These are phyloP conservation scores for Daldinia loculata DNA, from an alignment of 495 filamentous ascomycete genomes.

Conservation along the genomic window DNA sequence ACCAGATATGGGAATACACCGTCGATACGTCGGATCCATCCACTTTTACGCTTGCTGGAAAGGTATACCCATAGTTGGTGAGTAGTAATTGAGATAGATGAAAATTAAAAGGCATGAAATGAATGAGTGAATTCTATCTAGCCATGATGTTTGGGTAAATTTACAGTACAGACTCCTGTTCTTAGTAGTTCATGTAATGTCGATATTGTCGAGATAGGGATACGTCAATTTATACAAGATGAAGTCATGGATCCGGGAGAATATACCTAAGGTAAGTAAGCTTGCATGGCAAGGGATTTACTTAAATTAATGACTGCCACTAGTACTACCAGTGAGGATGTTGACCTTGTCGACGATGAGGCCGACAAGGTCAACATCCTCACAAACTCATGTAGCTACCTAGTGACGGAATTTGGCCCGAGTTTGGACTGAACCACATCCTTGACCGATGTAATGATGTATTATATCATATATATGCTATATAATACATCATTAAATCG, in stretches of 20 bases:
- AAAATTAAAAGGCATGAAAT: not conserved
- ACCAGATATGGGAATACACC: constrained; percentile 38
- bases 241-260: not conserved
- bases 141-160: not conserved
- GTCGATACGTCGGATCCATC: constrained; percentile 30
- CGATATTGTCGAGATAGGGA: no score
- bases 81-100: not conserved
- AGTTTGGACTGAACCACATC: not conserved
- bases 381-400: not conserved
- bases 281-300: not conserved
- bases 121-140: not conserved
- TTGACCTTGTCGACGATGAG: not conserved
- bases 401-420: no score
- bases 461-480: not conserved
- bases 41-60: constrained; percentile 30
- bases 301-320: not conserved
- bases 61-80: constrained; percentile 26
- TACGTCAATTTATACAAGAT: no score
- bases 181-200: no score
- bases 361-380: not conserved
- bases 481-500: constrained; percentile 1
- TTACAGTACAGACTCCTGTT: not conserved
- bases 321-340: not conserved
- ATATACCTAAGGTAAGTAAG: no score
- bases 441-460: not conserved